Base-by-base conservation (phyloP, 352 stramenopile genomes). In the Globisporangium okanoganense region DNA sequence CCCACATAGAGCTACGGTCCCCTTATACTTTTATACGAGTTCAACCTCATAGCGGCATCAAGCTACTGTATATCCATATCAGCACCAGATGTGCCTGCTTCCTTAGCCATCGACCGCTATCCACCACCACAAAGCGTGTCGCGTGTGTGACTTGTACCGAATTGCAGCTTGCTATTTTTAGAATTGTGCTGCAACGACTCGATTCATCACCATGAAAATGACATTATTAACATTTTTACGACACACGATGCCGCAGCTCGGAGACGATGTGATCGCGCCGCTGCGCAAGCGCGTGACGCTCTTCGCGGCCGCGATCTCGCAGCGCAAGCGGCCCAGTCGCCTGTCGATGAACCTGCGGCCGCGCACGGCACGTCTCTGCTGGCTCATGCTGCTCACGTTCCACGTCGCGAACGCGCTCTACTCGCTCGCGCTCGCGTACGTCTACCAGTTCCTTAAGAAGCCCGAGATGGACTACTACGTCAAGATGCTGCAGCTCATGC, bases 381-480 rank as follows among this genome's bases (percentile, higher is more conserved):
- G 59, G 59, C 1, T 36, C 24, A 48, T 55, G 40, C 25, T 57
- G 12, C 20, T 66, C 1, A 6, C 13, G 22, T 64, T 66, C 27
- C 61, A 66, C 33, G 18, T 43, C 12, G 43, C 56, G 40, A 66
- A 64, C 55, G 53, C 25, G n/a, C 10, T 48, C 18, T 66, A 66
- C 44, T 47, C 52, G 25, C 24, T 61, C 31, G 36, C 24, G 3
- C 60, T 66, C 31, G 60, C 53, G 31, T 66, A 51, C 16, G 40
- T 63, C 50, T 66, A 66, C 27, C 22, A 14, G 10, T 64, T 44
- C 55, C 16, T 66, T 20, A 36, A 9, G 33, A 25, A 38, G 8
- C 53, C 53, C 14, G 27, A 49, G 20, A 64, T 58, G 40, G 22
- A 38, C 25, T 63, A 64, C 53, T 63, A 66, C 44, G 60, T 56